Evolutionary conservation across 352 stramenopile species (phyloP), one percentile per base, ranked within the genome.

Genomic region (Phytophthora agathidicida): DNA sequence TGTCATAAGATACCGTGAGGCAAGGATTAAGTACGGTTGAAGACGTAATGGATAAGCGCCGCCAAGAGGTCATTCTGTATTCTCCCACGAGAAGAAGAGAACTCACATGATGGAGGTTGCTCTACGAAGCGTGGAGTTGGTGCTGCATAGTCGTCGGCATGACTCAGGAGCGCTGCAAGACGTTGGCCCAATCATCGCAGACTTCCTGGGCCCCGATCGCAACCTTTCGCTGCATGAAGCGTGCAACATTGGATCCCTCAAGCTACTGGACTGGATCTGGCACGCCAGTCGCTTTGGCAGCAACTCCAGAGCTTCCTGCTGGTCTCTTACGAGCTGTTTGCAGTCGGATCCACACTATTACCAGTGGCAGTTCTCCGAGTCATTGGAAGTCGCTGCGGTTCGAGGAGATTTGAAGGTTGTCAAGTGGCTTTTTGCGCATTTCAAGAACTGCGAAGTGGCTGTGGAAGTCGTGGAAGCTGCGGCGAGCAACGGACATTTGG

Each of bases 241-340:
- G 9, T 62, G 53, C 20, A 16, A 26, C 17, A 22, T 22, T 20
- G 43, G 53, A 13, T 55, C 53, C 28, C 26, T 47, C 26, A 42
- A 43, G 46, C 46, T 64, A 5, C 31, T 64, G 55, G 28, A 52
- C 11, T 58, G 46, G 45, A 50, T 64, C 28, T 64, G 55, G 55
- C 31, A 17, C 26, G 13, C 30, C 7, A 52, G 51, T 27, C 20
- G 16, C 46, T 30, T 28, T 5, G 4, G 38, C 49, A 20, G 22
- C 36, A 14, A 28, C 3, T 7, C n/a, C 13, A 33, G 24, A 26
- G 28, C 26, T 9, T 33, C 51, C 24, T 30, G 14, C 32, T 62
- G 53, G 53, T 48, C 35, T 11, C n/a, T 43, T 17, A 13, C 33
- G 4, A 24, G 17, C 4, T 38, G 32, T 9, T 28, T 62, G 24